A percentile compares a stretch with the other conserved stretches of the same genome.
phyloP scores from a whole-genome alignment of 805 yeast species.

The Monosporozyma unispora region DNA sequence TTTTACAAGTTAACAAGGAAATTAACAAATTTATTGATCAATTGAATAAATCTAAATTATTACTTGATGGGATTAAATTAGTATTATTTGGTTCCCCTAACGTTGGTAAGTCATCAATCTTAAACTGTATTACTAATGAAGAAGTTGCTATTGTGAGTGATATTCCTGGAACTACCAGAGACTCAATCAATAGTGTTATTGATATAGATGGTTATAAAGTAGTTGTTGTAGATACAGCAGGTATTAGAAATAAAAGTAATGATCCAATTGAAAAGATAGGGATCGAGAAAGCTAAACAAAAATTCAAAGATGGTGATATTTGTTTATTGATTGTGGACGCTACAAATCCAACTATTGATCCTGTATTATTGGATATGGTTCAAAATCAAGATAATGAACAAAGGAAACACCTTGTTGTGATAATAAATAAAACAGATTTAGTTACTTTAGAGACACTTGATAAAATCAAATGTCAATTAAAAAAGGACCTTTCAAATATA shows the following conservation, averaged over 20 bases:
- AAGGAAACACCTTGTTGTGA: slow-evolving; percentile 29
- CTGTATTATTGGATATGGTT: slow-evolving; percentile 29
- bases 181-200: slow-evolving; percentile 69
- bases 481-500: slow-evolving; percentile 12
- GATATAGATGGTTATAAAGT: slow-evolving; percentile 81
- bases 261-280: slow-evolving; percentile 74
- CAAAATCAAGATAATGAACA: slow-evolving; percentile 4
- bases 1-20: background rate
- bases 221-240: slow-evolving; percentile 87
- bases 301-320: slow-evolving; percentile 57
- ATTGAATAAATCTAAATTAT: slow-evolving; percentile 49
- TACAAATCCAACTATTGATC: slow-evolving; percentile 22
- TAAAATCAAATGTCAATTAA: slow-evolving; percentile 9
- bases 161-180: slow-evolving; percentile 92
- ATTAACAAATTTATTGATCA: slow-evolving; percentile 35
- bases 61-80: slow-evolving; percentile 64
- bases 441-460: slow-evolving; percentile 15
- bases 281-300: slow-evolving; percentile 60
- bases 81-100: slow-evolving; percentile 86
- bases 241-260: slow-evolving; percentile 47
- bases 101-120: slow-evolving; percentile 87
- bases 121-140: slow-evolving; percentile 65
- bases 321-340: slow-evolving; percentile 47
- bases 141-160: slow-evolving; percentile 88
- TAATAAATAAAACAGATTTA: slow-evolving; percentile 57